Evolutionary conservation across 192 early-diverging fungal genomes (phyloP).

Genomic region (Linnemannia hyalina): DNA sequence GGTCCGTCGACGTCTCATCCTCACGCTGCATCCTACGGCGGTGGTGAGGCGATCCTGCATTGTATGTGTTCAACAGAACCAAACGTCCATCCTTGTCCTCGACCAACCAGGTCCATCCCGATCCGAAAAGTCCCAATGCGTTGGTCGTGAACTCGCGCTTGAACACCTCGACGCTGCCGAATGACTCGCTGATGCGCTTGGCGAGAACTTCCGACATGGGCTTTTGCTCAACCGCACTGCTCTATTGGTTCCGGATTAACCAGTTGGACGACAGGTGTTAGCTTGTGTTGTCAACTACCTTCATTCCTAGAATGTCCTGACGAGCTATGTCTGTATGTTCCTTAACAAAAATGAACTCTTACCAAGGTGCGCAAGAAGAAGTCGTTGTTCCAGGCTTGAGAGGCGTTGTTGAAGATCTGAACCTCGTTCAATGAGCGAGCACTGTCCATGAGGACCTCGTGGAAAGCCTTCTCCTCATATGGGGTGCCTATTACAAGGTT

Average conservation of each 20-base stretch:
- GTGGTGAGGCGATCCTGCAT: constrained; percentile 59
- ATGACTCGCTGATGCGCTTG: constrained; percentile 32
- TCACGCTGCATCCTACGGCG: constrained; percentile 51
- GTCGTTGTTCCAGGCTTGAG: constrained; percentile 63
- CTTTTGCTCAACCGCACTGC: constrained; percentile 7
- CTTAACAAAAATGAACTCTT: constrained; percentile 4
- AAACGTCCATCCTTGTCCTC: constrained; percentile 50
- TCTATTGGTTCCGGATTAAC: background rate
- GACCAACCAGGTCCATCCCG: constrained; percentile 64
- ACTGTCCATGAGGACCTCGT: constrained; percentile 53
- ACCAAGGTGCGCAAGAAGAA: constrained; percentile 61
- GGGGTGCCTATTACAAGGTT: constrained; percentile 28
- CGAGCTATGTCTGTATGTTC: background rate
- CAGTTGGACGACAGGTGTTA: no score
- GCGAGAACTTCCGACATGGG: constrained; percentile 39
- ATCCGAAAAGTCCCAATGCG: constrained; percentile 59
- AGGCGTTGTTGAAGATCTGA: constrained; percentile 60
- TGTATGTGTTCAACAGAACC: constrained; percentile 59
- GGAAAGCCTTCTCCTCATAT: constrained; percentile 43
- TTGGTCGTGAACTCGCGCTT: constrained; percentile 56
- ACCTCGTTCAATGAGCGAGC: constrained; percentile 49
- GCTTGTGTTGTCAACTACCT: no score
- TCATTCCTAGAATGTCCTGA: background rate
- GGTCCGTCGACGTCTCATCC: constrained; percentile 40
- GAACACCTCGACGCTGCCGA: constrained; percentile 44